These are phyloP conservation scores for Punica granatum DNA, from an alignment of 345 rosid species.

Conservation along the genomic window DNA sequence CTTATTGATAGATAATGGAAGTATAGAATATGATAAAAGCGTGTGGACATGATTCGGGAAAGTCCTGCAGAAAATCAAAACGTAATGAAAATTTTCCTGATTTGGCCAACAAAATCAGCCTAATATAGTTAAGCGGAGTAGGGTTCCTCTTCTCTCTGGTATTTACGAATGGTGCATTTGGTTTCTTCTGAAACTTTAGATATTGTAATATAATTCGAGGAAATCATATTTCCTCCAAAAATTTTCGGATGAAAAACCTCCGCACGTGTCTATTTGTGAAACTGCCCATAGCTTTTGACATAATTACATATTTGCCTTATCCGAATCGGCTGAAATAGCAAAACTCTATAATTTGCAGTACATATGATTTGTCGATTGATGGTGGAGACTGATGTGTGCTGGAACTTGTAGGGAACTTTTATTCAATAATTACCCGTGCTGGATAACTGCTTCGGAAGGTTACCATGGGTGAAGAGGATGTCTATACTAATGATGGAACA, in stretches of 20 bases:
- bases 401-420: background rate
- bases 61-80: background rate
- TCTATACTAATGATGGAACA: conserved; percentile 67
- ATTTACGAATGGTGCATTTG: too few relatives aligned
- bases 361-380: background rate
- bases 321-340: too few relatives aligned
- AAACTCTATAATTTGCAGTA: too few relatives aligned
- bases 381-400: background rate
- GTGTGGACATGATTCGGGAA: background rate
- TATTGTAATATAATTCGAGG: too few relatives aligned
- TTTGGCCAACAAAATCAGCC: background rate
- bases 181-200: too few relatives aligned
- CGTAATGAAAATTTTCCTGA: background rate
- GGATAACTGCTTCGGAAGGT: background rate
- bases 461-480: conserved; percentile 52
- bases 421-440: background rate
- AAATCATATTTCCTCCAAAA: too few relatives aligned
- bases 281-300: too few relatives aligned
- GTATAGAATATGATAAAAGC: background rate
- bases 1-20: background rate
- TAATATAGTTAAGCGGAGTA: background rate
- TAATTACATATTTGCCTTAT: too few relatives aligned
- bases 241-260: too few relatives aligned
- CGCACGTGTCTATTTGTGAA: too few relatives aligned
- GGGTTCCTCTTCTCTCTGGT: too few relatives aligned